A percentile compares a stretch with the other conserved stretches of the same genome.
Evolutionary conservation across 257 asterid genomes (phyloP).

Genomic region (Orobanche coerulescens): DNA sequence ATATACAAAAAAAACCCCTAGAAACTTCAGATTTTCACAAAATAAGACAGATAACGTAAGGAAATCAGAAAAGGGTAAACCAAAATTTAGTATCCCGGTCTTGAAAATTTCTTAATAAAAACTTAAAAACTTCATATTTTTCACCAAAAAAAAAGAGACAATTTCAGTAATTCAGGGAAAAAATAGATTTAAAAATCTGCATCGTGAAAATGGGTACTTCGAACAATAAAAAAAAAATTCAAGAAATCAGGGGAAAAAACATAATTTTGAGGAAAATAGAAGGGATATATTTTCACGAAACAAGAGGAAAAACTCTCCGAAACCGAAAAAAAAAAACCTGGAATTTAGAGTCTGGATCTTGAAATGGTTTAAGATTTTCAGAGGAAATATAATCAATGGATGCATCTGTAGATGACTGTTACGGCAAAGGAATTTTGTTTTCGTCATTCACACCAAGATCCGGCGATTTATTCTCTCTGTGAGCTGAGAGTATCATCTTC

Average conservation of each 20-base stretch:
- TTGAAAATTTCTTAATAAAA: neutral
- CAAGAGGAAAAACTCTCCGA: neutral
- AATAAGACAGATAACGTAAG: neutral
- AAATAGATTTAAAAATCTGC: neutral
- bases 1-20: neutral
- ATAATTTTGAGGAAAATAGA: too few relatives aligned
- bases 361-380: constrained; percentile 47
- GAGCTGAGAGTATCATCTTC: constrained; percentile 33
- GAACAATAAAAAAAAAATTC: too few relatives aligned
- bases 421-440: constrained; percentile 46
- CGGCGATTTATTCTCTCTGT: constrained; percentile 33
- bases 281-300: constrained; percentile 10
- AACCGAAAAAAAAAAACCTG: constrained; percentile 34
- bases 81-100: neutral
- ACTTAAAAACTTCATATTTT: too few relatives aligned
- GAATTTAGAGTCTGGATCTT: constrained; percentile 55
- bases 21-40: too few relatives aligned
- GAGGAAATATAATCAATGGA: constrained; percentile 66
- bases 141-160: neutral
- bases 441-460: constrained; percentile 58
- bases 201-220: neutral
- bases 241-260: too few relatives aligned
- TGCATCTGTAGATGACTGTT: constrained; percentile 35
- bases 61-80: neutral
- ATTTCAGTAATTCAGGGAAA: too few relatives aligned